A percentile compares a stretch with the other conserved stretches of the same genome.
phyloP scores from a whole-genome alignment of 2,329 filamentous ascomycete species.

The Apiospora phragmitis region DNA sequence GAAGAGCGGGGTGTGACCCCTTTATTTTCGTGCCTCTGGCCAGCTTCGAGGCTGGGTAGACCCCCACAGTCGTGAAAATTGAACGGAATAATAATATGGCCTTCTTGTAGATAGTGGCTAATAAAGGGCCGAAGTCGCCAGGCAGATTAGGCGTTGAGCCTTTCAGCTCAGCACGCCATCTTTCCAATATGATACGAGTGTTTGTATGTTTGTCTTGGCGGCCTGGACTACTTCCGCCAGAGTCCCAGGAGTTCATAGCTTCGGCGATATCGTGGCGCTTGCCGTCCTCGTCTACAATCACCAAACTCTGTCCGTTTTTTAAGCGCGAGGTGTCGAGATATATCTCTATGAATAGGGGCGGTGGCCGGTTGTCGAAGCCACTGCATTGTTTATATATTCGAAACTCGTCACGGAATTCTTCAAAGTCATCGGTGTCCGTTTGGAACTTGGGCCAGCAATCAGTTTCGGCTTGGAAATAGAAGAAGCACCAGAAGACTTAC shows the following conservation, averaged over 20 bases:
- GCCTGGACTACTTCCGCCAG: constrained; percentile 46
- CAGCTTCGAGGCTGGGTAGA: constrained; percentile 86
- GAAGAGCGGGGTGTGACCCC: constrained; percentile 65
- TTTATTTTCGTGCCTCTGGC: constrained; percentile 72
- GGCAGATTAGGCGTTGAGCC: constrained; percentile 48
- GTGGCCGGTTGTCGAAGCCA: constrained; percentile 73
- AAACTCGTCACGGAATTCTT: constrained; percentile 81
- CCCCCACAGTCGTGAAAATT: constrained; percentile 77
- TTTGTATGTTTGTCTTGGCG: constrained; percentile 43
- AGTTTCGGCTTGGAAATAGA: neutral
- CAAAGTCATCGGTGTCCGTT: constrained; percentile 89
- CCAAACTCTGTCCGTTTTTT: constrained; percentile 81
- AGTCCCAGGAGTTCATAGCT: constrained; percentile 68
- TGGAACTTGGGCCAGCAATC: constrained; percentile 70
- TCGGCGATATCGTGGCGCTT: constrained; percentile 93
- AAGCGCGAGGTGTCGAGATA: constrained; percentile 81
- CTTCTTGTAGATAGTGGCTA: constrained; percentile 96
- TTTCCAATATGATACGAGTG: constrained; percentile 81
- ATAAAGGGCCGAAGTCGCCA: constrained; percentile 59
- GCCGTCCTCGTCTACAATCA: constrained; percentile 83
- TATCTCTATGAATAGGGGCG: constrained; percentile 85
- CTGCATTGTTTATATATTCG: constrained; percentile 80
- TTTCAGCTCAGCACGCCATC: constrained; percentile 86
- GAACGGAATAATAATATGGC: constrained; percentile 93
- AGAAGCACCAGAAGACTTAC: constrained; percentile 24